Base-by-base conservation (phyloP, 345 rosid species). In the Adansonia digitata region DNA sequence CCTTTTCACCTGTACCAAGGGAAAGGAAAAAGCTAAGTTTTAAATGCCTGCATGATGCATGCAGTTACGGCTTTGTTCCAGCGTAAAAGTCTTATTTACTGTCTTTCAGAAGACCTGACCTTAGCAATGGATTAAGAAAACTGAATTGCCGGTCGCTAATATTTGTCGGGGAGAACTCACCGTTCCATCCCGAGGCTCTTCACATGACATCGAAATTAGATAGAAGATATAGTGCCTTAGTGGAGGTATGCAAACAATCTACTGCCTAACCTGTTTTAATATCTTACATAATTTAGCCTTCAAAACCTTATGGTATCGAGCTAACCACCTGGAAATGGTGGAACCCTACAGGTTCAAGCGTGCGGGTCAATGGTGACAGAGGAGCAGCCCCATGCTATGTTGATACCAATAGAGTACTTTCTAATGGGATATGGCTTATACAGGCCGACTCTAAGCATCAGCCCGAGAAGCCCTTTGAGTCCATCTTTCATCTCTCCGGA, bases 361-460 rank as follows among this genome's bases (percentile, higher is more conserved):
- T 91, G 98, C 74, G 99, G 99, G 37, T 93, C 99, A 0, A 76
- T 90, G 88, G 99, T 95, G 77, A 95, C 94, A 0, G 94, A 95
- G 86, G 99, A 93, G 74, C 98, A 95, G 75, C 98, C 99, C 26
- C 93, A 93, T 63, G 98, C 99, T 13, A 95, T 95, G 98, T 77
- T 93, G 73, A 89, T 95, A 79, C 97, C 99, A 5, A 31, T 95
- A 77, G 99, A 95, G 79, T 95, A 89, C 83, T 93, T 95, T 63
- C 82, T 93, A 45, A 88, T 84, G 88, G 98, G 92, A 45, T 93
- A 81, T 46, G 92, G 97, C n/a, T 80, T 95, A 69, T 93, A 84
- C 84, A 86, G 88, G 75, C 94, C 91, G 35, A 82, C 90, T 2
- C 85, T 83, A 63, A 90, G 93, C 55, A 81, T 84, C 27, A 95